These are phyloP conservation scores for Avena atlantica DNA, from an alignment of 176 grass and related monocot genomes.

Conservation along the genomic window DNA sequence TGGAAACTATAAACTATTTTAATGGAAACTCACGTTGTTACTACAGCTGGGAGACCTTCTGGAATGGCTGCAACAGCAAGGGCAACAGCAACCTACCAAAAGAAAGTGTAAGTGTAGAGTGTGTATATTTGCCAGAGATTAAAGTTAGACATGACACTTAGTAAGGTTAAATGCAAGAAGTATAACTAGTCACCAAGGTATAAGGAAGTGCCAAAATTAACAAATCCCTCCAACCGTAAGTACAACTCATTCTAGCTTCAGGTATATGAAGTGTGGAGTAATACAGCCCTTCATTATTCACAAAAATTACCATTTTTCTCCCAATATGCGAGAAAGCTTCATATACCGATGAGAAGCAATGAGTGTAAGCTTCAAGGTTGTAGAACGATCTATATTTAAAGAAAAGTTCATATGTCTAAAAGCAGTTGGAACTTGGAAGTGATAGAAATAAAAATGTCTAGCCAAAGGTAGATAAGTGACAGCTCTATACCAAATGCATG, in stretches of 20 bases:
- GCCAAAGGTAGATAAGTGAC: not conserved
- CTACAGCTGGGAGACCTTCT: conserved; percentile 98
- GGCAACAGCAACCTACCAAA: conserved; percentile 88
- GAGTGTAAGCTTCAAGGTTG: conserved; percentile 13
- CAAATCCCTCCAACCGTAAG: not conserved
- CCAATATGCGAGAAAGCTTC: not conserved
- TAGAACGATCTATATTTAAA: not conserved
- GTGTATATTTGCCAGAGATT: conserved; percentile 20
- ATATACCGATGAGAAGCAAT: not conserved
- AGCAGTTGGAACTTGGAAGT: not conserved
- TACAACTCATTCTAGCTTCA: not conserved
- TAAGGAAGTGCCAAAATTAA: conserved; percentile 21
- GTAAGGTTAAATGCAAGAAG: not conserved
- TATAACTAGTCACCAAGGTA: conserved; percentile 12
- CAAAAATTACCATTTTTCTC: not conserved
- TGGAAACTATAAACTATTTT: conserved; percentile 40
- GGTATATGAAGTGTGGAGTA: not conserved
- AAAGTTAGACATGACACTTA: conserved; percentile 22
- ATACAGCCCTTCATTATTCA: conserved; percentile 25
- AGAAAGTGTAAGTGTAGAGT: conserved; percentile 33
- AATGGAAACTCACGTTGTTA: conserved; percentile 84
- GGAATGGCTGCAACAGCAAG: conserved; percentile 98
- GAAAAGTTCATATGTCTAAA: conserved; percentile 1
- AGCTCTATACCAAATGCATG: conserved; percentile 13
- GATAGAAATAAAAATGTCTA: not conserved